phyloP scores from a whole-genome alignment of 208 protist genomes.

The Novymonas esmeraldas region DNA sequence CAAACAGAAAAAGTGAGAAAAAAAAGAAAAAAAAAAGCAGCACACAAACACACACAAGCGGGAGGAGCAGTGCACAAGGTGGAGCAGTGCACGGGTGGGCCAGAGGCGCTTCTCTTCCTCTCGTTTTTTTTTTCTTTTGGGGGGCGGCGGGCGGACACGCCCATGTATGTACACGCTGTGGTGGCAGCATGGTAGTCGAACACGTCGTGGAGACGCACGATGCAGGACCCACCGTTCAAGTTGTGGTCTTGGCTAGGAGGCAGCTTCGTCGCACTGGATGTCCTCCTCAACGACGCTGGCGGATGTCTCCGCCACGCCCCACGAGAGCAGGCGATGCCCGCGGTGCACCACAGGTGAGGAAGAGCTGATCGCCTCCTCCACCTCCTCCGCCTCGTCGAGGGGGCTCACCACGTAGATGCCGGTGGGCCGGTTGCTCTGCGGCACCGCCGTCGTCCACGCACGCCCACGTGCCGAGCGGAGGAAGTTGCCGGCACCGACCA shows the following conservation, averaged over 20 bases:
- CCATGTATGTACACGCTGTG: too few species aligned
- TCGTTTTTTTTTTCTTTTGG: neutral
- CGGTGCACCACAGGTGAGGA: neutral
- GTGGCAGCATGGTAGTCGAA: too few species aligned
- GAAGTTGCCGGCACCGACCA: neutral
- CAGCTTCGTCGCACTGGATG: neutral
- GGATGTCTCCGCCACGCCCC: neutral
- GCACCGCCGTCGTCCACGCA: conserved; percentile 3
- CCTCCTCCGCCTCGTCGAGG: neutral
- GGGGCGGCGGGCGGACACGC: neutral
- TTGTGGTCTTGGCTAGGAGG: too few species aligned
- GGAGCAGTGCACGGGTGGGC: neutral
- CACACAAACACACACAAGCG: neutral
- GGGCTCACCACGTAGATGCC: neutral
- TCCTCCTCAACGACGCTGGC: conserved; percentile 8
- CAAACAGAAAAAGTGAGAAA: neutral
- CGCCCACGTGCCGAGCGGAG: neutral
- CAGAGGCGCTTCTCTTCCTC: neutral
- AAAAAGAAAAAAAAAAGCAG: neutral
- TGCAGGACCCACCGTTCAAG: too few species aligned
- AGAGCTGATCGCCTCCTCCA: neutral
- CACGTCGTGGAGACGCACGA: too few species aligned
- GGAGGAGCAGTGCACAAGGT: neutral
- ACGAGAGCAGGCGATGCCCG: neutral
- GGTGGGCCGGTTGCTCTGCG: neutral